A percentile compares a stretch with the other conserved stretches of the same genome.
phyloP scores from a whole-genome alignment of 805 yeast species.

The Candida boleticola region DNA sequence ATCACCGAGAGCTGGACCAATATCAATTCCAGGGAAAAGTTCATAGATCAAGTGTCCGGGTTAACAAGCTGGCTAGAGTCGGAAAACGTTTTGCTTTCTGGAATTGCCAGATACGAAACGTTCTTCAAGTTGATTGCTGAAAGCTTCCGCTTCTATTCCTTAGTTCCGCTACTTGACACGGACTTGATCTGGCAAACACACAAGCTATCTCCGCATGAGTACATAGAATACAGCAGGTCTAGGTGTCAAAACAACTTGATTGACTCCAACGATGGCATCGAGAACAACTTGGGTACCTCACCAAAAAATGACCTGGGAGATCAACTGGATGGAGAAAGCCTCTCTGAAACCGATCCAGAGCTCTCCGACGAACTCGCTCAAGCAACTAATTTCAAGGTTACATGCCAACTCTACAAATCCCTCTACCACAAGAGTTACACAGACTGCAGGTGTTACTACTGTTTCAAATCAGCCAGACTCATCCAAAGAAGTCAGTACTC shows the following conservation, averaged over 20 bases:
- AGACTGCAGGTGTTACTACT: slow-evolving; percentile 3
- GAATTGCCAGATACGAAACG: background rate
- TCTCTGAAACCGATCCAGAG: too few relatives aligned
- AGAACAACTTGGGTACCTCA: background rate
- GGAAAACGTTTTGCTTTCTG: background rate
- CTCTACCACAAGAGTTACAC: background rate
- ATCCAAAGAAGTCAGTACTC: slow-evolving; percentile 2
- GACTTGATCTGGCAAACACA: slow-evolving; percentile 6
- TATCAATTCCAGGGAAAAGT: background rate
- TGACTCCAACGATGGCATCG: background rate
- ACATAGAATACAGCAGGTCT: background rate
- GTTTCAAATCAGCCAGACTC: slow-evolving; percentile 3
- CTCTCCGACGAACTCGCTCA: background rate
- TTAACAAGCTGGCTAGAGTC: background rate
- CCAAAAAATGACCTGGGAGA: background rate
- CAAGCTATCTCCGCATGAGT: slow-evolving; percentile 2
- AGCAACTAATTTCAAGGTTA: background rate
- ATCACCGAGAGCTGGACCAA: background rate
- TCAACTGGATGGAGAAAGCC: background rate
- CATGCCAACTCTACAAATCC: slow-evolving; percentile 4
- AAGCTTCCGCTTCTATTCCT: slow-evolving; percentile 3
- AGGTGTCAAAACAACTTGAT: slow-evolving; percentile 2
- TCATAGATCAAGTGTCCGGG: background rate
- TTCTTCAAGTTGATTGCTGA: slow-evolving; percentile 2
- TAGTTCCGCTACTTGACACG: slow-evolving; percentile 3